Conservation (phyloP, 2,329 filamentous ascomycete genomes). For the Alternaria novae-zelandiae region DNA sequence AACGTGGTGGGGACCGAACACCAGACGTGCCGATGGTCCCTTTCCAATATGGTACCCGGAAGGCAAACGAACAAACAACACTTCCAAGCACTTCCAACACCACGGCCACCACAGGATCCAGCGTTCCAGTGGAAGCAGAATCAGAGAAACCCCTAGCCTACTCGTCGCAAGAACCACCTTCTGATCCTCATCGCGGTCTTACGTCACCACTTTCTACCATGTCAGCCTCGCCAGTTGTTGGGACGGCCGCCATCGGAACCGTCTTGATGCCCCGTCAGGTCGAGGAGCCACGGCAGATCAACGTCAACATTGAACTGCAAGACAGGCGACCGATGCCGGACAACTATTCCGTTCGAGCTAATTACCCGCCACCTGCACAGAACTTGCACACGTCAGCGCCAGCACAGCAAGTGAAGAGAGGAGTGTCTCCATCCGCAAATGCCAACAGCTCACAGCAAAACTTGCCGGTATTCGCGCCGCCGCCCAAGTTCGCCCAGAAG, state of each 20-base stretch:
- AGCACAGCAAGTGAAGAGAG: slow-evolving; percentile 18
- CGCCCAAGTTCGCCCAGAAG: slow-evolving; percentile 35
- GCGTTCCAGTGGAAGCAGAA: neutral
- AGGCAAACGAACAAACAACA: slow-evolving; percentile 26
- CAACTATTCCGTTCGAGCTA: slow-evolving; percentile 20
- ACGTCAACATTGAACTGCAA: slow-evolving; percentile 43
- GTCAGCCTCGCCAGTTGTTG: slow-evolving; percentile 42
- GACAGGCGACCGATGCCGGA: slow-evolving; percentile 28
- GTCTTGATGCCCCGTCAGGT: slow-evolving; percentile 42
- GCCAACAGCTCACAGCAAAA: slow-evolving; percentile 21
- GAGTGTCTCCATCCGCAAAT: slow-evolving; percentile 13
- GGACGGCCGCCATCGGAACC: slow-evolving; percentile 41
- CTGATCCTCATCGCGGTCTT: slow-evolving; percentile 16
- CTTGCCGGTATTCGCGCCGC: slow-evolving; percentile 41
- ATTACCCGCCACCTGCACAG: slow-evolving; percentile 23
- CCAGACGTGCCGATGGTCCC: slow-evolving; percentile 46
- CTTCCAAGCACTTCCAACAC: slow-evolving; percentile 2
- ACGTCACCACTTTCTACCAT: slow-evolving; percentile 37
- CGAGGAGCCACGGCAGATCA: slow-evolving; percentile 33
- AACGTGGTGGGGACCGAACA: slow-evolving; percentile 29
- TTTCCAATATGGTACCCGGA: slow-evolving; percentile 27
- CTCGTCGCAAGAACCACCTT: slow-evolving; percentile 12
- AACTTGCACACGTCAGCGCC: slow-evolving; percentile 24
- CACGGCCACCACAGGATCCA: neutral
- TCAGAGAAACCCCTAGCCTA: slow-evolving; percentile 9